Base-by-base conservation (phyloP, 1,284 basidiomycete species). In the Sparassis latifolia region DNA sequence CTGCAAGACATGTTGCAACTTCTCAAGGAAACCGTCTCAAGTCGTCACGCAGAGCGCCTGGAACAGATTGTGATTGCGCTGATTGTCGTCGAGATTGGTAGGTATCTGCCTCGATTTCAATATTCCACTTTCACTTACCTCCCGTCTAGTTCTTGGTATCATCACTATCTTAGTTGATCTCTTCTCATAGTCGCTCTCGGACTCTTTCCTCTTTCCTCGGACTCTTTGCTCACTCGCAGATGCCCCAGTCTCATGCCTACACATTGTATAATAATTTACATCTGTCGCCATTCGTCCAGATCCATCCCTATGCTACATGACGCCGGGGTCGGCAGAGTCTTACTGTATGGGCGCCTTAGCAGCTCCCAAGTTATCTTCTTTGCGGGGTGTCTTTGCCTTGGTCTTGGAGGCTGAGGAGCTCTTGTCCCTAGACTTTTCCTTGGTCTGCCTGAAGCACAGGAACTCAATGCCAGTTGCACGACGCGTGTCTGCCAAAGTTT, bases 1-100 rank as follows among this genome's bases (percentile, higher is more conserved):
- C 72, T 98, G 39, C 94, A 98, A 76, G 94, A 98, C 66, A 97
- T 98, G 91, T 80, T 98, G 6, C 89, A 94, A 66, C 78, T 98
- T 48, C 75, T 98, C 45, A 97, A 97, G 70, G 95, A 97, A 69
- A 89, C 90, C 6, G 95, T 97, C 35, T 92, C 92, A 28, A 92
- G 85, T 55, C 82, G 84, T 60, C 94, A 98, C 61, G 85, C 91
- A 2, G 94, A 98, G 68, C 82, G 92, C 39, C 75, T 98, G n/a
- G 94, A 98, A 68, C 89, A 92, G 60, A 92, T 98, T 56, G 92
- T 98, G 58, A 97, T 98, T 56, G 83, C 85, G 47, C 76, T 98
- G 53, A 97, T 98, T 66, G 93, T 71, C 43, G 86, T 95, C 49
- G 89, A 94, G 68, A 93, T 94, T 53, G 79, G 88, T 89, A 54